Percentiles rank a stretch among this genome's conserved stretches.
These are phyloP conservation scores for Kernera saxatilis DNA, from an alignment of 345 rosid species.

Conservation along the genomic window DNA sequence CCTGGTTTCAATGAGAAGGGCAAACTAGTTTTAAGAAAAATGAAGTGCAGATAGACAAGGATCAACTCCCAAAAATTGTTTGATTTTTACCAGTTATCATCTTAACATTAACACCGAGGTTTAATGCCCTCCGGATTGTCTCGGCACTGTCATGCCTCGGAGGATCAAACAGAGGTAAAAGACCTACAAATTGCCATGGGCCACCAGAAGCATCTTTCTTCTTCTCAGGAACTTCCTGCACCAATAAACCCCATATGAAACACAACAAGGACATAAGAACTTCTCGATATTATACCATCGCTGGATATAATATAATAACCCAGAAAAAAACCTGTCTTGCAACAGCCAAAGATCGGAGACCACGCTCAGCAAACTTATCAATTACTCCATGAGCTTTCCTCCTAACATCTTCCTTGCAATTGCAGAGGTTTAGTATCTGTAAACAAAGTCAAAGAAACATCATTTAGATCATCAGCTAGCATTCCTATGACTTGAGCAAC, in stretches of 20 bases:
- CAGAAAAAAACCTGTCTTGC: constrained; percentile 63
- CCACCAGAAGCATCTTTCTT: constrained; percentile 67
- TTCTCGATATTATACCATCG: neutral
- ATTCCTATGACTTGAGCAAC: neutral
- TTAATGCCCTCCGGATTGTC: constrained; percentile 84
- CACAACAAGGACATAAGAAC: neutral
- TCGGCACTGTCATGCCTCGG: constrained; percentile 98
- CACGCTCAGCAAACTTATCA: constrained; percentile 91
- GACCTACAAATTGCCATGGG: constrained; percentile 81
- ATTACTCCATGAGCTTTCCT: constrained; percentile 68
- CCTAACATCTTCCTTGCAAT: constrained; percentile 65
- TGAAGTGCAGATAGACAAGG: neutral
- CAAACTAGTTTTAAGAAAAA: neutral
- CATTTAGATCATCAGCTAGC: neutral
- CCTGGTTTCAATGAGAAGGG: constrained; percentile 33
- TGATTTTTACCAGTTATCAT: constrained; percentile 72
- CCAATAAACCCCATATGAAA: neutral
- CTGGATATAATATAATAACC: neutral
- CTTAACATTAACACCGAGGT: constrained; percentile 88
- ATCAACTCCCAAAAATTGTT: neutral
- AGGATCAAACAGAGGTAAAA: constrained; percentile 90
- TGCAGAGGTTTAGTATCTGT: constrained; percentile 69
- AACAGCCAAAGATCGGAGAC: constrained; percentile 83
- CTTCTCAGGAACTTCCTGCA: constrained; percentile 82
- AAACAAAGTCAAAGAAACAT: constrained; percentile 1